Conservation (phyloP, 176 grass and related monocot species). For the Eremochloa ophiuroides region DNA sequence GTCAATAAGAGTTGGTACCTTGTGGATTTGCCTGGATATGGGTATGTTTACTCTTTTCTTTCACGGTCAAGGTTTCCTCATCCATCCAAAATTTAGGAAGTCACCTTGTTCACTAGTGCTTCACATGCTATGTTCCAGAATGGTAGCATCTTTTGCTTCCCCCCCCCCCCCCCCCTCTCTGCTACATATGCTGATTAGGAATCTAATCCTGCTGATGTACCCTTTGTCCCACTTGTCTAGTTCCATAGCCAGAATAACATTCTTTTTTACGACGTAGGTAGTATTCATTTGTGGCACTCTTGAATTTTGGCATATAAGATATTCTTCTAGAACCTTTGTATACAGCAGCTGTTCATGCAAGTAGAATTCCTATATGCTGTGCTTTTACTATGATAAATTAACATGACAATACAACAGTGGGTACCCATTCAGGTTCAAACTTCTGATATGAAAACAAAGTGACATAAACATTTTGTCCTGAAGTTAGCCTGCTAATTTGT, state of each 20-base stretch:
- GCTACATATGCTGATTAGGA: neutral
- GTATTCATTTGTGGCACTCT: neutral
- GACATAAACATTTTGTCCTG: neutral
- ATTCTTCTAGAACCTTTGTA: neutral
- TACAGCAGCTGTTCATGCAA: neutral
- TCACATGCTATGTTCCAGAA: neutral
- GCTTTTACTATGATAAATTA: neutral
- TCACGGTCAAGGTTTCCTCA: neutral
- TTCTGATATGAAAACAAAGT: neutral
- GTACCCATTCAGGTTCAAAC: neutral
- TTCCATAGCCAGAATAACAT: neutral
- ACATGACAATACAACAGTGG: neutral
- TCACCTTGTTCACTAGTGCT: neutral
- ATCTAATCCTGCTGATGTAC: neutral
- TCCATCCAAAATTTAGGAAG: neutral
- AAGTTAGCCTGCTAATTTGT: neutral
- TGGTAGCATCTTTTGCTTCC: neutral
- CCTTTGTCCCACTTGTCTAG: neutral
- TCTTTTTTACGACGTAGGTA: neutral
- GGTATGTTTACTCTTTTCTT: slow-evolving; percentile 43
- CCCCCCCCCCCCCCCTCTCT: too few species aligned
- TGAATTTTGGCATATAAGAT: neutral
- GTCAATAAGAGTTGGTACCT: slow-evolving; percentile 95
- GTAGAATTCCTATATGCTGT: neutral
- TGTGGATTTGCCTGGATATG: slow-evolving; percentile 93